Evolutionary conservation across 768 basidiomycete species (phyloP).

Genomic region (Rhizopogon salebrosus): DNA sequence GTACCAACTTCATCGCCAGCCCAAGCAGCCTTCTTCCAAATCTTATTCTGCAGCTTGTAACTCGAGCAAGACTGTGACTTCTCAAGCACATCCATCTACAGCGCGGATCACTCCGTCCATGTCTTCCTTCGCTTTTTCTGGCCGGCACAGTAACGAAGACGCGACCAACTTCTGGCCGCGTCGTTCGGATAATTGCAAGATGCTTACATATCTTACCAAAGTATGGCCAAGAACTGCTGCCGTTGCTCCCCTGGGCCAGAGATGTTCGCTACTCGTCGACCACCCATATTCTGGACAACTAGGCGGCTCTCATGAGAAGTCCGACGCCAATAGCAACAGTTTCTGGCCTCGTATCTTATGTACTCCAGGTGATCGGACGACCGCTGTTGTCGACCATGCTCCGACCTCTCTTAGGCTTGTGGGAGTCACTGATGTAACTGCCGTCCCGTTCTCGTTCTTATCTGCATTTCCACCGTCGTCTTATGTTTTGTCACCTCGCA

Average conservation of each 20-base stretch:
- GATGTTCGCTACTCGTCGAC: background rate
- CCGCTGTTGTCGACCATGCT: background rate
- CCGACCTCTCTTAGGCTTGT: constrained; percentile 22
- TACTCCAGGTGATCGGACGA: background rate
- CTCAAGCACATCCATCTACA: background rate
- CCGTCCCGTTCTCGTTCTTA: constrained; percentile 19
- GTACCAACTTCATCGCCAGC: constrained; percentile 6
- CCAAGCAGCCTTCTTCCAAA: constrained; percentile 7
- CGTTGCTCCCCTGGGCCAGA: background rate
- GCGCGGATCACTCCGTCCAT: constrained; percentile 7
- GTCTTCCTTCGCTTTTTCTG: constrained; percentile 3
- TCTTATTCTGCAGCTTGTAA: background rate
- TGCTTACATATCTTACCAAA: background rate
- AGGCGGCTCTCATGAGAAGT: constrained; percentile 7
- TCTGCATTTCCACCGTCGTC: constrained; percentile 17
- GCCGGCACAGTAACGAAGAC: constrained; percentile 3
- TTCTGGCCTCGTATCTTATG: background rate
- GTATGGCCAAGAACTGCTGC: background rate
- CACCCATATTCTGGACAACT: background rate
- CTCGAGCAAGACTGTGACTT: constrained; percentile 1
- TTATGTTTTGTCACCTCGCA: constrained; percentile 15
- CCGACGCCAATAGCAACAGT: background rate
- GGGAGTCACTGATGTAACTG: constrained; percentile 6
- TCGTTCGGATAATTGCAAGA: background rate
- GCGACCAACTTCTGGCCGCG: background rate